These are phyloP conservation scores for Sporobolomyces phaffii DNA, from an alignment of 768 basidiomycete genomes.

Conservation along the genomic window DNA sequence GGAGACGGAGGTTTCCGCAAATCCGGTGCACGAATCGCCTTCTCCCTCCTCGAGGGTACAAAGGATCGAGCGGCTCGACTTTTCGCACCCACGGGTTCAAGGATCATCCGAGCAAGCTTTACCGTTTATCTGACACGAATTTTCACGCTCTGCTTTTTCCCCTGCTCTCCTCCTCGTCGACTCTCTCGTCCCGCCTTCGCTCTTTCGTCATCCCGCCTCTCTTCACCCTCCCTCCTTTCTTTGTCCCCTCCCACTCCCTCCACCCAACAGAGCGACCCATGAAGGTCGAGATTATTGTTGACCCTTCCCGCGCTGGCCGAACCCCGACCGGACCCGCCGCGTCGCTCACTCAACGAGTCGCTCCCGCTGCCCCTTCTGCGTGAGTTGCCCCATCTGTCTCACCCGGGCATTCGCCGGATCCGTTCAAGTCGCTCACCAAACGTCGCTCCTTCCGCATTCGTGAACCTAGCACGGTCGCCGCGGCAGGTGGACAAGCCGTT, in stretches of 20 bases:
- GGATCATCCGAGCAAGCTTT: too few species aligned
- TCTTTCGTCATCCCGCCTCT: constrained; percentile 18
- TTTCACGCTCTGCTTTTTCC: not conserved
- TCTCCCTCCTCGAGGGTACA: too few species aligned
- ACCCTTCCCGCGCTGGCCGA: constrained; percentile 60
- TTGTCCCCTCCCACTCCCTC: not conserved
- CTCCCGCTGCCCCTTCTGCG: constrained; percentile 56
- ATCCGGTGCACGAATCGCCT: too few species aligned
- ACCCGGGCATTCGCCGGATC: too few species aligned
- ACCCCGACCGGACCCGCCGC: constrained; percentile 46
- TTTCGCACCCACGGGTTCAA: too few species aligned
- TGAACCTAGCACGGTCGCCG: constrained; percentile 34
- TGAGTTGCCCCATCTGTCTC: constrained; percentile 7
- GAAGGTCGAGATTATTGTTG: constrained; percentile 96
- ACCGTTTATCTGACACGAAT: too few species aligned
- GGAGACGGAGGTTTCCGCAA: too few species aligned
- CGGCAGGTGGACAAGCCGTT: constrained; percentile 18
- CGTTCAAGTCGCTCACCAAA: constrained; percentile 40
- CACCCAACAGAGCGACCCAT: constrained; percentile 73
- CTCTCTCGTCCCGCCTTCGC: not conserved
- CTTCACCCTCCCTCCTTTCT: not conserved
- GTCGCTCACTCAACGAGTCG: constrained; percentile 75
- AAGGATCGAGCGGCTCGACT: too few species aligned
- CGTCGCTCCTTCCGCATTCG: constrained; percentile 45
- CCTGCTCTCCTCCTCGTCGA: not conserved